Conservation (phyloP, 2,329 filamentous ascomycete species). For the Bisporella sp. region DNA sequence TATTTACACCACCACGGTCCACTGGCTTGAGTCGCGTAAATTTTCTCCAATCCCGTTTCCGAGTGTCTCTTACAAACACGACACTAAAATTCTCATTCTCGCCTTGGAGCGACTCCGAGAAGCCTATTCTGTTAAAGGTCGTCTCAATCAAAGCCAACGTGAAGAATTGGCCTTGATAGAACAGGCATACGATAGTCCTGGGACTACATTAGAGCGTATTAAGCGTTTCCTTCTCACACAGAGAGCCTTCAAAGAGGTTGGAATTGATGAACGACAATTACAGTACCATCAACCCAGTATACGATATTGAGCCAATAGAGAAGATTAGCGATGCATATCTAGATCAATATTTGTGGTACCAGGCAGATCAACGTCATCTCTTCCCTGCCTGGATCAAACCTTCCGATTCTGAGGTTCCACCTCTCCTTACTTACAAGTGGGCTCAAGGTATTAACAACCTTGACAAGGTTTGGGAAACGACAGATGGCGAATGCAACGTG, state of each 20-base stretch:
- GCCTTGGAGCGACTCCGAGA: slow-evolving; percentile 89
- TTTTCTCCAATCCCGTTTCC: slow-evolving; percentile 99
- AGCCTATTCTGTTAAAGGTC: slow-evolving; percentile 94
- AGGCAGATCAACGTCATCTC: slow-evolving; percentile 92
- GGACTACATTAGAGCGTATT: slow-evolving; percentile 90
- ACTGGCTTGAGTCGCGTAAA: slow-evolving; percentile 97
- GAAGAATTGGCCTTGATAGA: slow-evolving; percentile 96
- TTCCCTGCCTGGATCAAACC: slow-evolving; percentile 99
- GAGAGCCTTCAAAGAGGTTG: slow-evolving; percentile 97
- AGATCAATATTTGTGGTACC: slow-evolving; percentile 98
- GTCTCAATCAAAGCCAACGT: slow-evolving; percentile 93
- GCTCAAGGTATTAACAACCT: slow-evolving; percentile 98
- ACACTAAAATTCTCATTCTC: slow-evolving; percentile 96
- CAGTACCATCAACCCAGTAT: slow-evolving; percentile 97
- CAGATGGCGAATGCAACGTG: slow-evolving; percentile 94
- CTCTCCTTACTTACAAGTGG: slow-evolving; percentile 95
- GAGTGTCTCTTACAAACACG: slow-evolving; percentile 98
- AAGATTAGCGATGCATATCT: slow-evolving; percentile 99
- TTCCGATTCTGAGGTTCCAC: slow-evolving; percentile 94
- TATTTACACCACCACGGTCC: slow-evolving; percentile 97
- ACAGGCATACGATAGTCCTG: slow-evolving; percentile 95
- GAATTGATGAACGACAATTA: slow-evolving; percentile 99
- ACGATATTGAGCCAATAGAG: slow-evolving; percentile 97
- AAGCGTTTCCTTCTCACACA: slow-evolving; percentile 97
- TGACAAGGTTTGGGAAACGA: slow-evolving; percentile 87